Percentiles rank a stretch among this genome's conserved stretches.
Evolutionary conservation across 805 yeast genomes (phyloP).

Genomic region (Saturnispora hagleri): DNA sequence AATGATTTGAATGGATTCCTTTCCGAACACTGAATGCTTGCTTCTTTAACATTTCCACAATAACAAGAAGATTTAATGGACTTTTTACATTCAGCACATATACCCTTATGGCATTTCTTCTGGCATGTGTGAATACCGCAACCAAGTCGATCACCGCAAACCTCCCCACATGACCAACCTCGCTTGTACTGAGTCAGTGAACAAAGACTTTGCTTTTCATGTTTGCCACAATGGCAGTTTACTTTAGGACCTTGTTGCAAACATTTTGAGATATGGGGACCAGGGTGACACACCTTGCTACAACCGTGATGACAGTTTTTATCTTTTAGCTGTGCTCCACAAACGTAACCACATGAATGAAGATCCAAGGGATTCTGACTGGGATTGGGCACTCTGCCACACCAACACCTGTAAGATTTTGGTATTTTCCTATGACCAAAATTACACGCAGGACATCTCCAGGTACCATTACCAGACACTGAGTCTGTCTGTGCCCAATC

Average conservation of each 20-base stretch:
- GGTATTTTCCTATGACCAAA: conserved; percentile 39
- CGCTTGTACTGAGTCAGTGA: conserved; percentile 53
- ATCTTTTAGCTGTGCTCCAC: conserved; percentile 31
- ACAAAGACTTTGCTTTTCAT: conserved; percentile 60
- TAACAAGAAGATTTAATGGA: conserved; percentile 48
- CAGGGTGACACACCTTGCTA: conserved; percentile 74
- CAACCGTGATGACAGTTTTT: conserved; percentile 68
- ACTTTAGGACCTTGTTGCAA: conserved; percentile 67
- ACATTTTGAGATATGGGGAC: conserved; percentile 71
- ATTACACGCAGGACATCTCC: conserved; percentile 88
- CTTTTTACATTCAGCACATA: conserved; percentile 67
- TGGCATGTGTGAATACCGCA: conserved; percentile 64
- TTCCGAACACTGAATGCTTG: conserved; percentile 35
- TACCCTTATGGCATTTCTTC: conserved; percentile 63
- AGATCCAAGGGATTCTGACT: conserved; percentile 49
- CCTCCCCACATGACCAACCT: conserved; percentile 60
- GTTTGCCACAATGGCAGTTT: conserved; percentile 67
- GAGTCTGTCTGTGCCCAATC: conserved; percentile 69
- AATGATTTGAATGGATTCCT: conserved; percentile 29
- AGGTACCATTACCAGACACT: conserved; percentile 29
- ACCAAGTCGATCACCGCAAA: conserved; percentile 56
- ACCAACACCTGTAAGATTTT: conserved; percentile 70
- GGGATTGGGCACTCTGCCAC: conserved; percentile 72
- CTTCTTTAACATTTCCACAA: conserved; percentile 53
- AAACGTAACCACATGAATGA: conserved; percentile 83